A percentile compares a stretch with the other conserved stretches of the same genome.
These are phyloP conservation scores for Xanthoparmelia taractica DNA, from an alignment of 495 filamentous ascomycete species.

Conservation along the genomic window DNA sequence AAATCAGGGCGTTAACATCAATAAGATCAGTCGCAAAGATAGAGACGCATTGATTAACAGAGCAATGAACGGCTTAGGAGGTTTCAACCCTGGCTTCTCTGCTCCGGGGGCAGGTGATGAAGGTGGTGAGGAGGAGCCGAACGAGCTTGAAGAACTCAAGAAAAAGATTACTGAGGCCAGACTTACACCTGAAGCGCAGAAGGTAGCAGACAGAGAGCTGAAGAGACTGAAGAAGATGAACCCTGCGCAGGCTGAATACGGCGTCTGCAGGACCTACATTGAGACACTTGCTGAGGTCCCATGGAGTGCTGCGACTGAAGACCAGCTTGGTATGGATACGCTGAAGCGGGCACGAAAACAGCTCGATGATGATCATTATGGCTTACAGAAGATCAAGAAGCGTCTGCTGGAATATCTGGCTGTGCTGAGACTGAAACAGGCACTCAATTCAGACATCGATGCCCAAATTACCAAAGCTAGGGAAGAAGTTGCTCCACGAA, in stretches of 20 bases:
- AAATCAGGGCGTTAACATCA: conserved; percentile 46
- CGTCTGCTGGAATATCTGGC: conserved; percentile 91
- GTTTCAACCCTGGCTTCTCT: conserved; percentile 40
- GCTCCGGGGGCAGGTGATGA: conserved; percentile 43
- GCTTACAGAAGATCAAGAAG: conserved; percentile 96
- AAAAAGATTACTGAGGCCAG: conserved; percentile 76
- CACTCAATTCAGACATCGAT: conserved; percentile 71
- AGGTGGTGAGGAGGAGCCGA: conserved; percentile 62
- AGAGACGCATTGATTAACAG: conserved; percentile 46
- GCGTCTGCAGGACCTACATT: conserved; percentile 87
- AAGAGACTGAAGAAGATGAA: conserved; percentile 90
- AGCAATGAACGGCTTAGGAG: conserved; percentile 42
- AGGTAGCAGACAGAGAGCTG: conserved; percentile 82
- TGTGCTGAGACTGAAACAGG: conserved; percentile 87
- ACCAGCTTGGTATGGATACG: conserved; percentile 77
- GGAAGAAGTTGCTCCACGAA: conserved; percentile 45
- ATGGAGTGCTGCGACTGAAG: conserved; percentile 80
- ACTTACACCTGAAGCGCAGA: conserved; percentile 66
- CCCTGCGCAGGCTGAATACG: conserved; percentile 89
- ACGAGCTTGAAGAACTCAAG: conserved; percentile 86
- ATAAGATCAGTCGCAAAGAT: conserved; percentile 45
- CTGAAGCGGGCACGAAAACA: conserved; percentile 75
- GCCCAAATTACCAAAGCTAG: conserved; percentile 61
- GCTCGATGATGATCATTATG: conserved; percentile 93
- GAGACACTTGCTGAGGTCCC: conserved; percentile 93